Percentiles rank a stretch among this genome's conserved stretches.
Conservation (phyloP, 345 rosid species). For the Populus alba region DNA sequence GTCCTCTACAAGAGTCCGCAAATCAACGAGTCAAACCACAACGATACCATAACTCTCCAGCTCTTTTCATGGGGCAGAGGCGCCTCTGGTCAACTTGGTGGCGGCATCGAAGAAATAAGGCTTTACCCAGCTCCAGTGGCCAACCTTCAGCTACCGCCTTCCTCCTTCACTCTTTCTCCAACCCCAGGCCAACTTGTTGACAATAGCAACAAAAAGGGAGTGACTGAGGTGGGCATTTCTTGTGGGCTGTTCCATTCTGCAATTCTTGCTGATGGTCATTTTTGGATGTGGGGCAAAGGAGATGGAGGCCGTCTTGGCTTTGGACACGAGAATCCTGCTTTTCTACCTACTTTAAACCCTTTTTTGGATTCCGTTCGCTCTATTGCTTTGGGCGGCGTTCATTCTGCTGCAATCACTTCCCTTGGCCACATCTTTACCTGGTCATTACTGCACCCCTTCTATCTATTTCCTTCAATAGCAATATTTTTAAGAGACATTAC, state of each 20-base stretch:
- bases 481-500: not conserved
- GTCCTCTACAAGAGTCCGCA: constrained; percentile 44
- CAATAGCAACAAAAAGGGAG: not conserved
- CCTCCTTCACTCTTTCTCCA: constrained; percentile 49
- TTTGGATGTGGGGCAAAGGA: constrained; percentile 95
- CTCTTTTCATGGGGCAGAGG: constrained; percentile 92
- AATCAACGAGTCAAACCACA: constrained; percentile 20
- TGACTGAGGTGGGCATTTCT: constrained; percentile 54
- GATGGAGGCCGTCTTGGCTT: constrained; percentile 91
- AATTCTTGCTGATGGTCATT: constrained; percentile 50
- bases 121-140: constrained; percentile 71
- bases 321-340: constrained; percentile 72
- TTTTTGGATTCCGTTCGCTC: constrained; percentile 48
- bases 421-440: constrained; percentile 70
- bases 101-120: constrained; percentile 73
- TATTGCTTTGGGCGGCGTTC: constrained; percentile 81
- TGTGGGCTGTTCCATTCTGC: constrained; percentile 87
- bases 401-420: constrained; percentile 74
- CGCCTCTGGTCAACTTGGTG: constrained; percentile 91
- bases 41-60: constrained; percentile 44
- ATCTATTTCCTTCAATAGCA: not conserved
- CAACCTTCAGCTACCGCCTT: constrained; percentile 42
- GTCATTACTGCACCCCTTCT: constrained; percentile 37
- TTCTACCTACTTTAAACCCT: constrained; percentile 67
- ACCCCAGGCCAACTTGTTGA: constrained; percentile 46